Percentiles rank a stretch among this genome's conserved stretches.
Conservation (phyloP, 1,284 basidiomycete species). For the Thecaphora frezii region DNA sequence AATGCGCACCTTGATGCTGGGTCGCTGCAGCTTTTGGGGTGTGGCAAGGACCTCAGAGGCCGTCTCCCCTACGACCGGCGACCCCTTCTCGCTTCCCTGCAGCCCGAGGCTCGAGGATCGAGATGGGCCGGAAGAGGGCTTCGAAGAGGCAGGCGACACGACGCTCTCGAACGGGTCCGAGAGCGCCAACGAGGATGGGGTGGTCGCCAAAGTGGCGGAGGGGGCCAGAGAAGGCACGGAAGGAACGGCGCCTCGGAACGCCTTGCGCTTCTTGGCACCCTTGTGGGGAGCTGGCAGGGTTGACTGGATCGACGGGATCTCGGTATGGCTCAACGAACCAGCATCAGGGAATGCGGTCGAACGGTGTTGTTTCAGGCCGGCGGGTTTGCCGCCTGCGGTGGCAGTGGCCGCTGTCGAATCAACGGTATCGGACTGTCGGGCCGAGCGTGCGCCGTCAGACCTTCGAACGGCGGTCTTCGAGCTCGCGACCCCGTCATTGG, state of each 20-base stretch:
- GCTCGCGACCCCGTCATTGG: too few species aligned
- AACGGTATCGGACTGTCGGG: too few species aligned
- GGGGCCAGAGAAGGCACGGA: not conserved
- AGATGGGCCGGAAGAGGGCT: constrained; percentile 9
- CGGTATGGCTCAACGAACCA: too few species aligned
- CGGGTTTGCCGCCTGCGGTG: too few species aligned
- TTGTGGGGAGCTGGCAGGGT: too few species aligned
- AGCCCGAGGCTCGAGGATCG: constrained; percentile 29
- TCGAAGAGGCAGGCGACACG: not conserved
- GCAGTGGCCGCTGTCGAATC: too few species aligned
- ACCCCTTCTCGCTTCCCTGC: not conserved
- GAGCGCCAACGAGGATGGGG: not conserved
- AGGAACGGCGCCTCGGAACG: not conserved
- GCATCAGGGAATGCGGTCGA: too few species aligned
- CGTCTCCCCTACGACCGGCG: not conserved
- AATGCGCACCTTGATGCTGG: constrained; percentile 62
- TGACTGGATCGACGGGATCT: too few species aligned
- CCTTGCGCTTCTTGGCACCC: not conserved
- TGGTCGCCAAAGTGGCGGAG: not conserved
- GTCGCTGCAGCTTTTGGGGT: constrained; percentile 25
- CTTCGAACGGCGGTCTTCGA: too few species aligned
- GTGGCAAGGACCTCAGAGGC: not conserved
- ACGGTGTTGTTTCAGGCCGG: too few species aligned
- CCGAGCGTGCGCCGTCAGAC: too few species aligned
- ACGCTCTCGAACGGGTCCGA: not conserved